These are phyloP conservation scores for Cutaneotrichosporon mucoides DNA, from an alignment of 1,284 basidiomycete species.

Conservation along the genomic window DNA sequence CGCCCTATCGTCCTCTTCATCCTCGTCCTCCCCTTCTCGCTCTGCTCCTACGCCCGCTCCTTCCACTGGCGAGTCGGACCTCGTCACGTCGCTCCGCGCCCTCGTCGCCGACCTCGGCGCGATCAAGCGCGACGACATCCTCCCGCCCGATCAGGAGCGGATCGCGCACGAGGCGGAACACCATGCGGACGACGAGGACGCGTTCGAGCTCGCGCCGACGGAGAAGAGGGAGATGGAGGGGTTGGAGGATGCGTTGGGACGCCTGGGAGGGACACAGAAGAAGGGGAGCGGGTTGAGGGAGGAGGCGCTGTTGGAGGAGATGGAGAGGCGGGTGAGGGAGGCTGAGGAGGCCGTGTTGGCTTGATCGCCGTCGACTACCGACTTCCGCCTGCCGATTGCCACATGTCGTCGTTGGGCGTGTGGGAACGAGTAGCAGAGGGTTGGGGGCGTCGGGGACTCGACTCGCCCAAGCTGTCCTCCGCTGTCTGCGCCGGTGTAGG, in stretches of 20 bases:
- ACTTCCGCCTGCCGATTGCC: no score
- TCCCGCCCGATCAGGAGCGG: slow-evolving; percentile 42
- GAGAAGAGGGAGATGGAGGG: slow-evolving; percentile 53
- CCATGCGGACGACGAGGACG: slow-evolving; percentile 52
- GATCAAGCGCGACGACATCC: slow-evolving; percentile 35
- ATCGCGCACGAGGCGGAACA: slow-evolving; percentile 41
- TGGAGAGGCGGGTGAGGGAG: slow-evolving; percentile 49
- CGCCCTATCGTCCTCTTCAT: not conserved
- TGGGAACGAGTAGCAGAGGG: no score
- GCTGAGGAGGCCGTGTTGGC: slow-evolving; percentile 5
- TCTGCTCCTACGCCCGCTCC: no score
- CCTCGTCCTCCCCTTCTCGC: no score
- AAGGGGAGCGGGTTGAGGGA: slow-evolving; percentile 38
- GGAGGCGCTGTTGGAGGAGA: slow-evolving; percentile 38
- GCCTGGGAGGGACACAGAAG: slow-evolving; percentile 39
- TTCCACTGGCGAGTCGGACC: no score
- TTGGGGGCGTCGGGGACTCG: no score
- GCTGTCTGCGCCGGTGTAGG: no score
- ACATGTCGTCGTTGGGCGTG: no score
- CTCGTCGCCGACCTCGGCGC: slow-evolving; percentile 48
- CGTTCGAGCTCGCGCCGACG: slow-evolving; percentile 60
- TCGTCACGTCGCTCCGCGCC: slow-evolving; percentile 51
- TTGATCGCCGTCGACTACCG: not conserved
- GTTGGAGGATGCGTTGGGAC: slow-evolving; percentile 47
- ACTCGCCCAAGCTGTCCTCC: no score